Base-by-base conservation (phyloP, 371 early-diverging fungal species). In the Haplosporangium sp. region DNA sequence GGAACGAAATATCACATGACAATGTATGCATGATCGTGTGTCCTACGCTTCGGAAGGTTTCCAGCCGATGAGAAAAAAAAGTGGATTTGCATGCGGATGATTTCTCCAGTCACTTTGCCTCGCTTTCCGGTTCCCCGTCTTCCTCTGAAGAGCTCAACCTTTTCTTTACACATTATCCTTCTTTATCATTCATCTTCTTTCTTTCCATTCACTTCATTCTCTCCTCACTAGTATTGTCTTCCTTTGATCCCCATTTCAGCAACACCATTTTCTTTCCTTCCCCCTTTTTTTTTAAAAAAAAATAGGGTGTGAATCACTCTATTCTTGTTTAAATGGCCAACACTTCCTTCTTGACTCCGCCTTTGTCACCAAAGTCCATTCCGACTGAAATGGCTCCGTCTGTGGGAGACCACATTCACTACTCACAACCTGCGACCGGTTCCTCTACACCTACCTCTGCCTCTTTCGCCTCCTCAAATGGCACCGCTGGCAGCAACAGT, bases 261-360 rank as follows among this genome's bases (percentile, higher is more conserved):
- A 21, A 21, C 29, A 2, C 36, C 46, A 37, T 45, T 60, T 45
- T 47, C 18, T 45, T 43, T 55, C 43, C 40, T 43, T 55, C 7
- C 36, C 42, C n/a, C 40, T 56, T 57, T 50, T 37, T 42, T 46
- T 47, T 23, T 66, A 7, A 43, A 7, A 9, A 50, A 50, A 18
- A 11, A 18, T 18, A 50, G 50, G 50, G 50, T 18, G 50, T 50
- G 13, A 29, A 29, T 29, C 45, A 10, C 5, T 8, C 47, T 10
- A 21, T 13, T 18, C n/a, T 18, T 23, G 29, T 16, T 41, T 47
- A 20, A 65, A 67, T 67, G 68, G 53, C 73, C 14, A 43, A 47
- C 53, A 14, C 75, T 5, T 72, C 65, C 51, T 45, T 61, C 60
- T 43, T 71, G 56, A 70, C 66, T 59, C 71, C 75, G 6, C 75